Evolutionary conservation across 2,329 filamentous ascomycete genomes (phyloP), one percentile per base, ranked within the genome.

Genomic region (Paracamarosporium sp.): DNA sequence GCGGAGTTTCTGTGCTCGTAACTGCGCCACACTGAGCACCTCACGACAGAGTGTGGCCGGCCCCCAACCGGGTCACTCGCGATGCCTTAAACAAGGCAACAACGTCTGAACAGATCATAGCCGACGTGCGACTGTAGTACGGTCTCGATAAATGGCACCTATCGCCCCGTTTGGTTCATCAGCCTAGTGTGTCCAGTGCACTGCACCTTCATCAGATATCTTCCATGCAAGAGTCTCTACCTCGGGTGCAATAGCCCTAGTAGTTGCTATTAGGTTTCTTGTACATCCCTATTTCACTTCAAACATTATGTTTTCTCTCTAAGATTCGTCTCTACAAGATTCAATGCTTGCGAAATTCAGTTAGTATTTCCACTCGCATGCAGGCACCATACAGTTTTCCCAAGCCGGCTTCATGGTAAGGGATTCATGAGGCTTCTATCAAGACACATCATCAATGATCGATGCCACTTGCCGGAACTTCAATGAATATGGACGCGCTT

Each of bases 21-120:
- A 38, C 46, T 48, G 46, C 46, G 46, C 46, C 46, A 48, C 46
- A 36, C 31, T 13, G 31, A 27, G 46, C 30, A 25, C 46, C 5
- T 24, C 45, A 20, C 45, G 28, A 48, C 30, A 22, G 7, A 35
- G 35, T 15, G 15, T 43, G 11, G 22, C 13, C 40, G 40, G 40
- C 45, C 31, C 22, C 46, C 12, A 17, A 12, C 20, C 15, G n/a
- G 3, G 20, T 12, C 33, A 13, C 17, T 38, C 31, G 40, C 27
- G 46, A 48, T 27, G 46, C 46, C 46, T 48, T 48, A n/a, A 24
- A 36, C 31, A 48, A 48, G 46, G 46, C 46, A 48, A n/a, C 46
- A 25, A 48, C 13, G 15, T 36, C 17, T 48, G 22, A 20, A 13
- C 28, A 27, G 20, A 31, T 12, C 46, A 36, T n/a, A 30, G 30